These are phyloP conservation scores for Boletus subparvulus DNA, from an alignment of 768 basidiomycete genomes.

Conservation along the genomic window DNA sequence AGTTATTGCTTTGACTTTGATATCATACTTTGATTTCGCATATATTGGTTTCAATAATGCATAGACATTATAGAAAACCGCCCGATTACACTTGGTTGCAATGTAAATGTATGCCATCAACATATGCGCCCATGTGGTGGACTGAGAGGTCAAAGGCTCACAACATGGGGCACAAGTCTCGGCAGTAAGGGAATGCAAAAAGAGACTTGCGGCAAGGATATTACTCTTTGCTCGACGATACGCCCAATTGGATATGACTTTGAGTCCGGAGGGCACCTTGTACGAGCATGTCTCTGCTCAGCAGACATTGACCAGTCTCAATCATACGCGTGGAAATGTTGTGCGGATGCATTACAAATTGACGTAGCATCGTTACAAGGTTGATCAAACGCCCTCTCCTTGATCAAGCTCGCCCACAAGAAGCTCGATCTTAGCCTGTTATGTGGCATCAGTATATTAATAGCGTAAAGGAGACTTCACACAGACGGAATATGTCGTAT, in stretches of 20 bases:
- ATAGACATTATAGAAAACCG: not conserved
- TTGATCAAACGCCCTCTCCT: constrained; percentile 48
- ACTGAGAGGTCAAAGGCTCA: not conserved
- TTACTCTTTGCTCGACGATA: constrained; percentile 74
- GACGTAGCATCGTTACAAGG: not conserved
- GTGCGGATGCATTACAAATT: constrained; percentile 1
- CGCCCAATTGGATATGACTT: constrained; percentile 64
- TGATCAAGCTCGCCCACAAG: constrained; percentile 64
- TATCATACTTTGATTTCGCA: not conserved
- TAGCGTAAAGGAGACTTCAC: not conserved
- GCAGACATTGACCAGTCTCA: not conserved
- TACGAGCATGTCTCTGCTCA: constrained; percentile 51
- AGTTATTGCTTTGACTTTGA: constrained; percentile 35
- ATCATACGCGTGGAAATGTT: not conserved
- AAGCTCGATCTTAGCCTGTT: constrained; percentile 62
- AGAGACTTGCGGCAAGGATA: not conserved
- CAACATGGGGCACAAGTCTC: not conserved
- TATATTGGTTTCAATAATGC: not conserved
- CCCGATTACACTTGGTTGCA: not conserved
- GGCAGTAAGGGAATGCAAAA: not conserved
- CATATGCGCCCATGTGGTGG: not conserved
- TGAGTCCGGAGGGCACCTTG: constrained; percentile 71
- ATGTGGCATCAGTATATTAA: constrained; percentile 4
- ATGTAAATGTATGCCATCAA: constrained; percentile 20
- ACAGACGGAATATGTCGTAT: constrained; percentile 64